Evolutionary conservation across 768 basidiomycete genomes (phyloP).

Genomic region (Boletus subcaerulescens): DNA sequence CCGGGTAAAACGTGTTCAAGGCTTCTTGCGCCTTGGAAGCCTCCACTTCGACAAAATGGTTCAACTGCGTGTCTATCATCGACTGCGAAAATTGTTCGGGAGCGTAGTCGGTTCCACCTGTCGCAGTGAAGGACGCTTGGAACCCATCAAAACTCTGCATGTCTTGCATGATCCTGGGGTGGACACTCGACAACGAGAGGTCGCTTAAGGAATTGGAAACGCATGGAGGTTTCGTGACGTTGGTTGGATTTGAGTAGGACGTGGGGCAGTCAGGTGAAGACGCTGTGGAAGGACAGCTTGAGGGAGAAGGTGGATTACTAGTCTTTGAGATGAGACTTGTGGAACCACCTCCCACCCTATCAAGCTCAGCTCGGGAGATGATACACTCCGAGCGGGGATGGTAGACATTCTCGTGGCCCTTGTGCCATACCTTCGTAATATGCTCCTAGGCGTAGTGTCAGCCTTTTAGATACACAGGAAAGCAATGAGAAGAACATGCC

Average conservation of each 20-base stretch:
- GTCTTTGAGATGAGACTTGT: conserved; percentile 41
- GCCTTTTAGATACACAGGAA: neutral
- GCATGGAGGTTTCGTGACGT: neutral
- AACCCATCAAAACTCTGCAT: conserved; percentile 43
- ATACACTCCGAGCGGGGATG: conserved; percentile 23
- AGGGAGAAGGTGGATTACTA: conserved; percentile 1
- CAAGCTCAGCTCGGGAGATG: conserved; percentile 46
- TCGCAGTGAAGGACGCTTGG: conserved; percentile 18
- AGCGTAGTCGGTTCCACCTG: conserved; percentile 28
- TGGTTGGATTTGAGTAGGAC: conserved; percentile 11
- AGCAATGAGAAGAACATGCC: conserved; percentile 29
- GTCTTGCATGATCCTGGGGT: conserved; percentile 48
- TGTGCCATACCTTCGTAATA: conserved; percentile 40
- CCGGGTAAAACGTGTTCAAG: conserved; percentile 17
- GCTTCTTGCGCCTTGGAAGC: conserved; percentile 7
- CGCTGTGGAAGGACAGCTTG: conserved; percentile 1
- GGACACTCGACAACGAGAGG: conserved; percentile 12
- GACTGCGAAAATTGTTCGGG: conserved; percentile 25
- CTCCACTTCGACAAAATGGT: conserved; percentile 17
- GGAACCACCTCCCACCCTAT: conserved; percentile 51
- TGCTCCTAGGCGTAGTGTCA: conserved; percentile 32
- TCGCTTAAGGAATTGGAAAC: conserved; percentile 6
- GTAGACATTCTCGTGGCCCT: conserved; percentile 43
- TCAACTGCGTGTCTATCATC: conserved; percentile 33
- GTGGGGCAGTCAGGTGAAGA: conserved; percentile 14